Evolutionary conservation across 2,329 filamentous ascomycete species (phyloP).

Genomic region (Colletotrichum tanaceti): DNA sequence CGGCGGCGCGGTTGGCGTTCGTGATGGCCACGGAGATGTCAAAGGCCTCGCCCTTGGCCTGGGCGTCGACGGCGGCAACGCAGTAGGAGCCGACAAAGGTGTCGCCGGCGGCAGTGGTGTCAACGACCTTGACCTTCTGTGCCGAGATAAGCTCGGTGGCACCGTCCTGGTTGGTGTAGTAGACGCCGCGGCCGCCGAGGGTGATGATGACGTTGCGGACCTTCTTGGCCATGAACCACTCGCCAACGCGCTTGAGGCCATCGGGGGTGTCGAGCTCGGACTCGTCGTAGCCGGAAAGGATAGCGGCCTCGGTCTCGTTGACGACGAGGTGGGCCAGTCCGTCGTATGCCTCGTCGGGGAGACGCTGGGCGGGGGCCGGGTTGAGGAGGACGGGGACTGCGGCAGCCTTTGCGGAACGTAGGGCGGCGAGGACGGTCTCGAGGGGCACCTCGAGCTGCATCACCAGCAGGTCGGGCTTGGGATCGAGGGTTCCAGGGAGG

Average conservation of each 20-base stretch:
- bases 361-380: constrained; percentile 78
- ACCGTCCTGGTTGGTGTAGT: constrained; percentile 63
- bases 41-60: constrained; percentile 50
- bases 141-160: constrained; percentile 67
- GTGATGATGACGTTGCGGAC: constrained; percentile 86
- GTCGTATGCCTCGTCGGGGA: constrained; percentile 74
- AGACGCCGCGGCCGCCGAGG: constrained; percentile 83
- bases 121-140: constrained; percentile 80
- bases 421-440: constrained; percentile 70
- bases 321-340: constrained; percentile 83
- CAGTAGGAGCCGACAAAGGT: constrained; percentile 94
- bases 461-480: constrained; percentile 71
- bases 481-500: constrained; percentile 45
- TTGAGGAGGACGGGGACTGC: constrained; percentile 80
- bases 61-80: constrained; percentile 71
- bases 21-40: constrained; percentile 67
- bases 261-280: constrained; percentile 59
- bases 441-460: constrained; percentile 84
- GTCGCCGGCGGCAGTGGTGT: constrained; percentile 94
- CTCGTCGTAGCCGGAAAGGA: constrained; percentile 70
- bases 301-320: constrained; percentile 89
- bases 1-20: constrained; percentile 64
- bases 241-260: constrained; percentile 61
- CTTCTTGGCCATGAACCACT: constrained; percentile 74
- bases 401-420: constrained; percentile 61